Evolutionary conservation across 768 basidiomycete genomes (phyloP).

Genomic region (Naganishia vaughanmartiniae): DNA sequence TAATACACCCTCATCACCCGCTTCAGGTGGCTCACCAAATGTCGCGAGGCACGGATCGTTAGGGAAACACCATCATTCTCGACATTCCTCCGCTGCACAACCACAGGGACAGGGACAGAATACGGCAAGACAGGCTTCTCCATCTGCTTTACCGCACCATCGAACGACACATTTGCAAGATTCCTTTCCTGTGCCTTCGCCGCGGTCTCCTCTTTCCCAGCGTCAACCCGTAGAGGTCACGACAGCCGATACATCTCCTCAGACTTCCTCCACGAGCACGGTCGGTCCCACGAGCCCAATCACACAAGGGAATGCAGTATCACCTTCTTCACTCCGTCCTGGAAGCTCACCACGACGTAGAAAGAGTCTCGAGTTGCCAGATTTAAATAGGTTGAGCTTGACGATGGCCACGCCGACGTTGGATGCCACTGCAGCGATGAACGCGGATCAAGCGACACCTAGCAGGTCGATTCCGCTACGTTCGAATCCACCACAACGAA

Average conservation of each 20-base stretch:
- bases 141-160: constrained; percentile 1
- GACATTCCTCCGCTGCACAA: too few relatives aligned
- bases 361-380: constrained; percentile 51
- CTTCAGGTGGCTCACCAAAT: background rate
- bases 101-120: too few relatives aligned
- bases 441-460: constrained; percentile 28
- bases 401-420: constrained; percentile 36
- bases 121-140: background rate
- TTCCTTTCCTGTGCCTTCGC: background rate
- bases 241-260: background rate
- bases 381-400: constrained; percentile 49
- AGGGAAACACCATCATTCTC: background rate
- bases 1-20: constrained; percentile 13
- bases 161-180: constrained; percentile 15
- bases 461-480: constrained; percentile 29
- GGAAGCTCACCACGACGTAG: constrained; percentile 46
- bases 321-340: constrained; percentile 44
- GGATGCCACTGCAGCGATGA: constrained; percentile 38
- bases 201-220: background rate
- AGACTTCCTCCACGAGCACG: background rate
- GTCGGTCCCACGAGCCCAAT: background rate
- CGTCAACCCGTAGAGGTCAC: background rate
- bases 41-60: background rate
- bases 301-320: constrained; percentile 23
- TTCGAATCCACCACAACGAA: constrained; percentile 6